Evolutionary conservation across 305 asterid species (phyloP).

Genomic region (Ruellia speciosa): DNA sequence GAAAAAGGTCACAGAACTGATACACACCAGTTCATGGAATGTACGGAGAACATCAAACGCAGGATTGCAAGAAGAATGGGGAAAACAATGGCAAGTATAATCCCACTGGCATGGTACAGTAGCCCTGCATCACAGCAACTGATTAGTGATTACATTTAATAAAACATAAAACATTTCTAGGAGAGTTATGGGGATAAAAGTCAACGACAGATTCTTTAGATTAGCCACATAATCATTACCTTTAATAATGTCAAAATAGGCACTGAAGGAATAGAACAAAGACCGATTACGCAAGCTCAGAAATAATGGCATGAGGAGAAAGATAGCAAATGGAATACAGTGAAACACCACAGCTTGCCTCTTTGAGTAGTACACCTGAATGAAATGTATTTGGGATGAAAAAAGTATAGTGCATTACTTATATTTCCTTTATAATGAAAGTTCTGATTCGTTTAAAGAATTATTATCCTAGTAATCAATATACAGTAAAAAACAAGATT

Average conservation of each 20-base stretch:
- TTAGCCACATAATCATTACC: slow-evolving; percentile 42
- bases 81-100: slow-evolving; percentile 58
- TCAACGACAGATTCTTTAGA: slow-evolving; percentile 9
- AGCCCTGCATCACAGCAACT: slow-evolving; percentile 52
- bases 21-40: slow-evolving; percentile 83
- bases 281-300: slow-evolving; percentile 53
- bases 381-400: slow-evolving; percentile 21
- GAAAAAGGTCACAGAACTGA: slow-evolving; percentile 20
- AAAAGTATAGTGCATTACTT: slow-evolving; percentile 13
- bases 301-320: slow-evolving; percentile 67
- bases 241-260: slow-evolving; percentile 61
- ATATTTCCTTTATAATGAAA: slow-evolving; percentile 10
- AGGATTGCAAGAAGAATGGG: slow-evolving; percentile 66
- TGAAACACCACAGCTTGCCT: slow-evolving; percentile 64
- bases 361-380: slow-evolving; percentile 73
- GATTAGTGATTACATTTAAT: slow-evolving; percentile 16
- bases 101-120: slow-evolving; percentile 59
- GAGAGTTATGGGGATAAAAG: slow-evolving; percentile 12
- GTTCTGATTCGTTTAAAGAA: slow-evolving; percentile 16
- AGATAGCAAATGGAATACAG: slow-evolving; percentile 69
- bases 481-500: slow-evolving; percentile 18
- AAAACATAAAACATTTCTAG: slow-evolving; percentile 13
- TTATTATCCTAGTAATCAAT: slow-evolving; percentile 15
- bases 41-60: slow-evolving; percentile 58
- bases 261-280: slow-evolving; percentile 33